phyloP scores from a whole-genome alignment of 73 alveolate species.

The Urostyla sp. region DNA sequence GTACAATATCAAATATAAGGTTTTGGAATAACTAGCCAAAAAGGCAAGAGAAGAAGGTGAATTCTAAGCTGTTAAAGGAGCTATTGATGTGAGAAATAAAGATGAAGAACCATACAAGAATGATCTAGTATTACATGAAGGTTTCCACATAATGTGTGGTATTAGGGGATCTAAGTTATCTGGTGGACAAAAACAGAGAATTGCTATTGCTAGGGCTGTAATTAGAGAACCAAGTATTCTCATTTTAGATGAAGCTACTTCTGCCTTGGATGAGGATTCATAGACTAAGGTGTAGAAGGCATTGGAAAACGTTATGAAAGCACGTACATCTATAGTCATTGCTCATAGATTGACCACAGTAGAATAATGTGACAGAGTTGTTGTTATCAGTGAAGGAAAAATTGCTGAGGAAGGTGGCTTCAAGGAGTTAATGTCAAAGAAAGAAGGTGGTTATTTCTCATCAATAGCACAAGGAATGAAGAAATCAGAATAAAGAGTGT shows the following conservation, averaged over 20 bases:
- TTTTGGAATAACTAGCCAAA: not conserved
- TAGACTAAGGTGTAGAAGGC: conserved; percentile 83
- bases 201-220: conserved; percentile 90
- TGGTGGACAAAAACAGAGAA: conserved; percentile 94
- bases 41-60: conserved; percentile 5
- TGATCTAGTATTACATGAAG: conserved; percentile 26
- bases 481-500: not conserved
- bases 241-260: conserved; percentile 92
- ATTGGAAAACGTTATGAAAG: conserved; percentile 77
- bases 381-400: conserved; percentile 75
- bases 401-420: conserved; percentile 82
- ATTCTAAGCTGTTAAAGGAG: conserved; percentile 46
- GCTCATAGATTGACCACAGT: conserved; percentile 89
- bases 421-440: conserved; percentile 71
- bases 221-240: conserved; percentile 79
- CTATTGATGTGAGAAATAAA: conserved; percentile 15
- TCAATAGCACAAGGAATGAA: conserved; percentile 43
- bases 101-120: not conserved
- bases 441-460: conserved; percentile 69
- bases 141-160: conserved; percentile 51
- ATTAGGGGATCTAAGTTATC: conserved; percentile 75
- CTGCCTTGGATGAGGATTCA: conserved; percentile 88
- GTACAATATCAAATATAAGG: not conserved
- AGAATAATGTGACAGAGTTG: conserved; percentile 73
- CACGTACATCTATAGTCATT: conserved; percentile 80